Evolutionary conservation across 257 asterid genomes (phyloP).

Genomic region (Nyctanthes arbortristis): DNA sequence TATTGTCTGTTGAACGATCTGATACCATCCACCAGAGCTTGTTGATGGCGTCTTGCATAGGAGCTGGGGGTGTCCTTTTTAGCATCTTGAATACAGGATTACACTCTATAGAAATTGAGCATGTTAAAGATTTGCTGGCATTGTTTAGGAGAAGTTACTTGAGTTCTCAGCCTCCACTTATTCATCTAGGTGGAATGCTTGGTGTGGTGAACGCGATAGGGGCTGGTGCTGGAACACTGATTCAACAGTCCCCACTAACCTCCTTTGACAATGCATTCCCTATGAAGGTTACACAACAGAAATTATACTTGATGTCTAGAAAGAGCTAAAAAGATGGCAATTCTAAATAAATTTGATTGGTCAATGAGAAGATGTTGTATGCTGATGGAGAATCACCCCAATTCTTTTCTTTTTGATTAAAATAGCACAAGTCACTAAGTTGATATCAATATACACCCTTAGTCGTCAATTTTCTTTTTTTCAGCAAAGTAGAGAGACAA

Average conservation of each 20-base stretch:
- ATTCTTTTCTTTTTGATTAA: not conserved
- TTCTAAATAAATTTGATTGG: constrained; percentile 15
- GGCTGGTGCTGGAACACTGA: constrained; percentile 68
- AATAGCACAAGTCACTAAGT: not conserved
- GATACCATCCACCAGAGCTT: constrained; percentile 63
- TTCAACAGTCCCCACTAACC: constrained; percentile 32
- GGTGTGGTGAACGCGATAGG: constrained; percentile 86
- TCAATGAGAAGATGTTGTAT: not conserved
- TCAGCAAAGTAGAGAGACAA: not conserved
- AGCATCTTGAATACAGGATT: constrained; percentile 55
- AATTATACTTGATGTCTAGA: constrained; percentile 12
- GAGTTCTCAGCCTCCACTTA: constrained; percentile 55
- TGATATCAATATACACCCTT: not conserved
- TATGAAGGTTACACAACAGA: constrained; percentile 53
- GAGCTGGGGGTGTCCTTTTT: constrained; percentile 80
- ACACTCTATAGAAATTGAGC: constrained; percentile 53
- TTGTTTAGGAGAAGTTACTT: constrained; percentile 68
- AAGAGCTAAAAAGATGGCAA: constrained; percentile 5
- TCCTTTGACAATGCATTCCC: constrained; percentile 28
- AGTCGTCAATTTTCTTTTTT: not conserved
- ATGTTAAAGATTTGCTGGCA: constrained; percentile 53
- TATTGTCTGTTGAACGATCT: constrained; percentile 49
- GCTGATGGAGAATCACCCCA: not conserved
- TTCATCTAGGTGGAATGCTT: constrained; percentile 87
- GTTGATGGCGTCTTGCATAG: constrained; percentile 82